Base-by-base conservation (phyloP, 495 filamentous ascomycete genomes). In the Parmelia sp. region DNA sequence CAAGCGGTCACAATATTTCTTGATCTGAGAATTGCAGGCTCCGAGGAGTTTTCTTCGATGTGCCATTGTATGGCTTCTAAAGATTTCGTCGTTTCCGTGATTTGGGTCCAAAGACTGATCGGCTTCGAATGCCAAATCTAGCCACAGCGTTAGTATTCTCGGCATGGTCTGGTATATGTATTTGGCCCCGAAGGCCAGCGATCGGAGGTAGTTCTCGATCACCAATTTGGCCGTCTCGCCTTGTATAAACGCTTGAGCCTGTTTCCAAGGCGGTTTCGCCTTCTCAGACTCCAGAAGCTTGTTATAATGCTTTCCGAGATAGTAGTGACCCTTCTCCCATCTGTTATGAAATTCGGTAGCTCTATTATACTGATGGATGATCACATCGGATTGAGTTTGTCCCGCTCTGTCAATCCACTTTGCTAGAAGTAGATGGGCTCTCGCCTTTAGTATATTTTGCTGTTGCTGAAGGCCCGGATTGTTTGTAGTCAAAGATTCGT, bases 261-360 rank as follows among this genome's bases (percentile, higher is more conserved):
- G 84, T 69, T 84, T 90, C 19, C 83, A 82, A 42, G 84, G 79
- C 12, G 87, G 85, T 51, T 96, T 83, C 12, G 80, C 79, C 72
- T 89, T 93, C 71, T 97, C 91, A 0, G 90, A 88, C 68, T 97
- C 92, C 25, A 96, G 80, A 21, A 97, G 82, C 71, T 97, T 99
- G 72, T 96, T 96, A 80, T 97, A 99, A 74, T 97, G 90, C 63
- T 92, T 93, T 17, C 94, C 94, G 23, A 99, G 82, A 74, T 97
- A 96, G 74, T 97, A 97, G 73, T 96, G 90, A 1, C 90, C 92
- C 75, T 96, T 96, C 69, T 99, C 95, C 92, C 92, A 99, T 65
- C 84, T 86, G 55, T 72, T 72, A 58, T 80, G 74, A n/a, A 78
- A 70, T 49, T 77, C 78, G 47, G 80, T 78, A 11, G 91, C 92